phyloP scores from a whole-genome alignment of 176 grass and related monocot species.

The Echinochloa phyllopogon region DNA sequence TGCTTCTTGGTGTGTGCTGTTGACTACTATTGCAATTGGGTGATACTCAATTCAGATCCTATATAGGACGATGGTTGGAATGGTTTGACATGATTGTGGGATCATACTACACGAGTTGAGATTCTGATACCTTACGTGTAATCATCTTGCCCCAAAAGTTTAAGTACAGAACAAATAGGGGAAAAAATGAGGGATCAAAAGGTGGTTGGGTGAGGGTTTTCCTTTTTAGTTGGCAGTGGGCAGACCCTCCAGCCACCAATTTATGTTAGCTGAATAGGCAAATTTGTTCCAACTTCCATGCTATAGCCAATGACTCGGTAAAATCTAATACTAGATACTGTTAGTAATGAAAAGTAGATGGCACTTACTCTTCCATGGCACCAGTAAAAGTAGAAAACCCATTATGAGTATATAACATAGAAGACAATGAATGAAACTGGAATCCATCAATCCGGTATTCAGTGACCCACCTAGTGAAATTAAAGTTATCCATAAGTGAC shows the following conservation, averaged over 20 bases:
- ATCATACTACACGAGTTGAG: not conserved
- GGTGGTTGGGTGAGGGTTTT: not conserved
- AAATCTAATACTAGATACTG: not conserved
- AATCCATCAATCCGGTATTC: conserved; percentile 93
- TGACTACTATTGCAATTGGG: not conserved
- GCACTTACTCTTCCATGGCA: conserved; percentile 86
- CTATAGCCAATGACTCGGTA: conserved; percentile 1
- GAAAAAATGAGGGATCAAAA: not conserved
- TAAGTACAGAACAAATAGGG: not conserved
- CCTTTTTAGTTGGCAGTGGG: not conserved
- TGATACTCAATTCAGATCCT: conserved; percentile 1
- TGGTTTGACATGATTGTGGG: not conserved
- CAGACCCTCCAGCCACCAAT: not conserved
- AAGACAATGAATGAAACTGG: conserved; percentile 88
- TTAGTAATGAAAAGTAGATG: conserved; percentile 21
- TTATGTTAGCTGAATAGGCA: not conserved
- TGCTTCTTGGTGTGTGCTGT: not conserved
- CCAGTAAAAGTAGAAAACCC: conserved; percentile 95
- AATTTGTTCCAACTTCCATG: not conserved
- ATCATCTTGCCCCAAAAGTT: not conserved
- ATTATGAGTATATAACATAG: conserved; percentile 99
- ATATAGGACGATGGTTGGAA: not conserved
- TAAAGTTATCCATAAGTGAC: conserved; percentile 39
- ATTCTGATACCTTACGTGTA: not conserved
- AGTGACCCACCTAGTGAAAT: conserved; percentile 75